Evolutionary conservation across 2,329 filamentous ascomycete genomes (phyloP).

Genomic region (Clarireedia hainanense): DNA sequence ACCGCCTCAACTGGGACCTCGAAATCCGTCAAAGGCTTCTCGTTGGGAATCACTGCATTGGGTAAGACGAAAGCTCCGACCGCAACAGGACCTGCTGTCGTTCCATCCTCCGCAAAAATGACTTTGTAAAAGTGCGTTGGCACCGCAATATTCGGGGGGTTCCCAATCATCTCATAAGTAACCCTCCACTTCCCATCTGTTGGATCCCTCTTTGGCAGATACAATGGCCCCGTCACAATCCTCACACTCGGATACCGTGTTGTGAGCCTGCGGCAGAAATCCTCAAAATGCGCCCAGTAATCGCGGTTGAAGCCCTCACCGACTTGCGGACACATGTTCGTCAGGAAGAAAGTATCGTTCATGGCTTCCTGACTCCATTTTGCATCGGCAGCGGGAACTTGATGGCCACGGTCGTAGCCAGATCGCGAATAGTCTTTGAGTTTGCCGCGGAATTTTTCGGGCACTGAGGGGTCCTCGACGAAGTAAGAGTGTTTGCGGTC

Average conservation of each 20-base stretch:
- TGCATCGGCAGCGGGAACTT: conserved; percentile 91
- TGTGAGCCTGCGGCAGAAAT: conserved; percentile 85
- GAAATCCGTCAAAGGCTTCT: conserved; percentile 82
- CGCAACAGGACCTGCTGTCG: conserved; percentile 64
- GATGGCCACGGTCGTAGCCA: conserved; percentile 92
- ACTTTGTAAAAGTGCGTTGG: conserved; percentile 99
- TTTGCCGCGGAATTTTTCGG: conserved; percentile 79
- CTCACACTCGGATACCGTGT: conserved; percentile 75
- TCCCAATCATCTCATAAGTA: conserved; percentile 90
- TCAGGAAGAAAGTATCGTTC: conserved; percentile 88
- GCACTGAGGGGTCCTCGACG: conserved; percentile 71
- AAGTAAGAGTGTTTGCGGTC: conserved; percentile 82
- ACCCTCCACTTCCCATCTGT: conserved; percentile 92
- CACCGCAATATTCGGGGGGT: conserved; percentile 86
- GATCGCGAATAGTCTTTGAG: conserved; percentile 91
- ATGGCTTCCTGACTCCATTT: conserved; percentile 94
- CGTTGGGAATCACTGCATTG: conserved; percentile 81
- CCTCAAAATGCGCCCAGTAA: conserved; percentile 98
- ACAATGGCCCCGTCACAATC: conserved; percentile 88
- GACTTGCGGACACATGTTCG: conserved; percentile 98
- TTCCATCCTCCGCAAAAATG: conserved; percentile 86
- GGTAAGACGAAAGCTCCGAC: conserved; percentile 92
- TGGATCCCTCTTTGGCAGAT: conserved; percentile 76
- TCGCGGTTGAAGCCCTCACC: conserved; percentile 97
- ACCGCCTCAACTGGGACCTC: conserved; percentile 91